Conservation (phyloP, 345 rosid species). For the Brassica carinata region DNA sequence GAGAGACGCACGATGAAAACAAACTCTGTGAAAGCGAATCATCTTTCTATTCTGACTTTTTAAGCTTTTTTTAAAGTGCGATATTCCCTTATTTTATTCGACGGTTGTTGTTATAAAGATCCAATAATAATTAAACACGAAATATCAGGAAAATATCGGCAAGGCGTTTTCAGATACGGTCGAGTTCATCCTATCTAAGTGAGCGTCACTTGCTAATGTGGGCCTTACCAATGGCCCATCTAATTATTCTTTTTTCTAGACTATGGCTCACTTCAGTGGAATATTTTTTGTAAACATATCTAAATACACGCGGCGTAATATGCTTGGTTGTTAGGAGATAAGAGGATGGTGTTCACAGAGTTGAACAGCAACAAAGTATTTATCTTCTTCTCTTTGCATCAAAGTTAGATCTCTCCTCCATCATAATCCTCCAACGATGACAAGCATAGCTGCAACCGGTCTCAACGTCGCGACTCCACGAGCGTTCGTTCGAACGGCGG, state of each 20-base stretch:
- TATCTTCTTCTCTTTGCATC: slow-evolving; percentile 9
- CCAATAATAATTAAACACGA: background rate
- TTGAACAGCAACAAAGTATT: slow-evolving; percentile 24
- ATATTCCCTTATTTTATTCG: slow-evolving; percentile 16
- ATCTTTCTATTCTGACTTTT: slow-evolving; percentile 16
- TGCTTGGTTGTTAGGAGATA: slow-evolving; percentile 55
- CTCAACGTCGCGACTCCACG: slow-evolving; percentile 54
- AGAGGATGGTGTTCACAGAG: slow-evolving; percentile 55
- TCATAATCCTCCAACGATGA: slow-evolving; percentile 43
- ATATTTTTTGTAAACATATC: slow-evolving; percentile 7
- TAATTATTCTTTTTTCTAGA: no score
- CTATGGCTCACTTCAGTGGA: background rate
- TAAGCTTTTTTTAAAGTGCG: background rate
- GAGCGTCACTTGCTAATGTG: no score
- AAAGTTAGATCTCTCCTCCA: slow-evolving; percentile 8
- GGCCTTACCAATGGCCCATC: no score
- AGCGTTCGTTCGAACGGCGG: slow-evolving; percentile 40
- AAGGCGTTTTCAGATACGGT: no score
- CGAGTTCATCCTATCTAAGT: no score
- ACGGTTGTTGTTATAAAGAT: slow-evolving; percentile 9
- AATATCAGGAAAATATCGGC: background rate
- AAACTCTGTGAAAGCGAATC: slow-evolving; percentile 56
- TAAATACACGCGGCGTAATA: slow-evolving; percentile 45
- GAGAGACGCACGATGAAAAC: slow-evolving; percentile 48
- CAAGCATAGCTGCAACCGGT: slow-evolving; percentile 50